Base-by-base conservation (phyloP, 192 early-diverging fungal species). In the Glomus cerebriforme region DNA sequence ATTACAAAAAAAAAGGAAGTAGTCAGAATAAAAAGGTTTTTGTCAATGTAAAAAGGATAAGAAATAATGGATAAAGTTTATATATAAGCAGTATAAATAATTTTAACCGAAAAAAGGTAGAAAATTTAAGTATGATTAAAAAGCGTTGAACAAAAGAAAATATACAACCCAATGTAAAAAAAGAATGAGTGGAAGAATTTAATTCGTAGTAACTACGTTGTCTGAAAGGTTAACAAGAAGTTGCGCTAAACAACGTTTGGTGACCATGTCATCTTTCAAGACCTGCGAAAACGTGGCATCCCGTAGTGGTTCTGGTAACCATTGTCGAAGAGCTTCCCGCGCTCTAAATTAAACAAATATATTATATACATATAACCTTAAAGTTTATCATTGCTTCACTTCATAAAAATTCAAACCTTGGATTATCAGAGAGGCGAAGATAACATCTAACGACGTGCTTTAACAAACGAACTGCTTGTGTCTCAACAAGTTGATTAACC, bases 361-460 rank as follows among this genome's bases (percentile, higher is more conserved):
- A 29, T 31, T 65, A 64, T 2, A 31, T 19, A 27, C 10, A 13
- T 64, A 4, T 43, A 22, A 3, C 32, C 19, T 7, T 22, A 22
- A 37, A n/a, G n/a, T n/a, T n/a, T n/a, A n/a, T 69, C n/a, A 0
- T 34, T 29, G 4, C 3, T 58, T 54, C 7, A 29, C 7, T 77
- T 22, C 24, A 67, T n/a, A 62, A 27, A 19, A 26, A 10, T 4
- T 68, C 39, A 32, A 32, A 88, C 87, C 87, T 87, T 78, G 93
- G 91, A 82, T 99, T 97, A 78, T 99, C 97, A 0, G 94, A 93
- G 79, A 99, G 87, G 27, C 97, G 90, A 75, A 97, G 83, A 81
- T 97, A 96, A 73, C 96, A 98, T 43, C 96, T 88, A 75, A 97
- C 90, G 54, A 98, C 96, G 82, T 96, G 96, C 83, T 99, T 99